Conservation (phyloP, 768 basidiomycete species). For the Crepidotus variabilis region DNA sequence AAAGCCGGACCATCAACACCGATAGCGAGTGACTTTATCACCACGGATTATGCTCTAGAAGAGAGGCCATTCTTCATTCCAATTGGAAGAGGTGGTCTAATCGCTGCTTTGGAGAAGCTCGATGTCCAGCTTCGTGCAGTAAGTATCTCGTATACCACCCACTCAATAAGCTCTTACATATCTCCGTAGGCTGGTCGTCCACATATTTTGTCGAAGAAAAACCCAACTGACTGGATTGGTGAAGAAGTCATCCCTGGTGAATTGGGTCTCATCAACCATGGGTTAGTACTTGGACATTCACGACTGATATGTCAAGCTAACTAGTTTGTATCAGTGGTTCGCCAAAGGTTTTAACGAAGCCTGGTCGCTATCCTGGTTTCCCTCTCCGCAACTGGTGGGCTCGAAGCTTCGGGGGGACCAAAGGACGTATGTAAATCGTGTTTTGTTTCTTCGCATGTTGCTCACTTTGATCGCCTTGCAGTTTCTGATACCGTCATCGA, state of each 20-base stretch:
- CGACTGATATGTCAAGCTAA: not conserved
- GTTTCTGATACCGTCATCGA: conserved; percentile 82
- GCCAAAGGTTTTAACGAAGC: conserved; percentile 69
- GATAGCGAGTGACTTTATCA: conserved; percentile 36
- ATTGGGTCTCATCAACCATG: conserved; percentile 76
- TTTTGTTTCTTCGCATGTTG: not conserved
- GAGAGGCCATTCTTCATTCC: conserved; percentile 70
- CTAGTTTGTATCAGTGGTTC: conserved; percentile 45
- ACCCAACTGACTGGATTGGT: conserved; percentile 67
- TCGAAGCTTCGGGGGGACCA: conserved; percentile 63
- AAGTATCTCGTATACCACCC: conserved; percentile 4
- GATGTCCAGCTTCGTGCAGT: conserved; percentile 59
- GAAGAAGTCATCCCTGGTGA: conserved; percentile 68
- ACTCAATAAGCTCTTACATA: conserved; percentile 5
- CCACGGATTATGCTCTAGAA: conserved; percentile 46
- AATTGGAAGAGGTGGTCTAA: conserved; percentile 64
- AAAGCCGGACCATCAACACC: conserved; percentile 10
- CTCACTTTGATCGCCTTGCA: conserved; percentile 19
- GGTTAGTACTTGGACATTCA: conserved; percentile 18
- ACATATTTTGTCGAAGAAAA: conserved; percentile 64
- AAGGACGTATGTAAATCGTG: conserved; percentile 48
- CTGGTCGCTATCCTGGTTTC: conserved; percentile 75
- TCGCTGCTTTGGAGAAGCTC: conserved; percentile 66
- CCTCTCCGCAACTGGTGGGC: conserved; percentile 87
- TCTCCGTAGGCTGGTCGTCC: conserved; percentile 48